Evolutionary conservation across 192 early-diverging fungal species (phyloP).

Genomic region (Coemansia sp.): DNA sequence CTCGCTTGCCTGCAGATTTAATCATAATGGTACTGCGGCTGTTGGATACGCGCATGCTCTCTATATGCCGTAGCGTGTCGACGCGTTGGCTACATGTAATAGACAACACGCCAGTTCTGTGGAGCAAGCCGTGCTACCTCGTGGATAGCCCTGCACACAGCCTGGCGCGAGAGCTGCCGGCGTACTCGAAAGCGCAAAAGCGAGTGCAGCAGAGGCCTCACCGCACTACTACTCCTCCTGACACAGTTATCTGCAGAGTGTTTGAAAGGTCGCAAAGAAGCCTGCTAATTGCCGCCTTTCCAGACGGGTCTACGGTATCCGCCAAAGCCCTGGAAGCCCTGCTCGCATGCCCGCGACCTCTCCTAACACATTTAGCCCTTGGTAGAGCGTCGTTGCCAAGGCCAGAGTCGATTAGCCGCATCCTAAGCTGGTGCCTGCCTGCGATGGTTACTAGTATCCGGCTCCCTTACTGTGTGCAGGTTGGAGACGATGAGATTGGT

Average conservation of each 20-base stretch:
- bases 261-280: conserved; percentile 20
- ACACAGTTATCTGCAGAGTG: conserved; percentile 12
- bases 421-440: conserved; percentile 20
- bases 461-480: conserved; percentile 21
- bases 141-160: not conserved
- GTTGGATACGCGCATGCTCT: conserved; percentile 23
- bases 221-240: conserved; percentile 14
- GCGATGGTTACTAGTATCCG: conserved; percentile 12
- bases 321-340: conserved; percentile 13
- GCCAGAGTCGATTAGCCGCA: not conserved
- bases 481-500: conserved; percentile 10
- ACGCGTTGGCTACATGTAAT: conserved; percentile 24
- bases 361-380: conserved; percentile 10
- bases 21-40: conserved; percentile 9
- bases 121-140: conserved; percentile 18
- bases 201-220: not conserved
- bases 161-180: conserved; percentile 26
- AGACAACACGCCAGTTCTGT: conserved; percentile 28
- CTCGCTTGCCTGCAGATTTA: conserved; percentile 24
- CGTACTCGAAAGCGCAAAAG: conserved; percentile 21
- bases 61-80: conserved; percentile 29
- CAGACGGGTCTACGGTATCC: conserved; percentile 3
- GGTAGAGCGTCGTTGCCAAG: not conserved
- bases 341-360: conserved; percentile 20
- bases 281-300: conserved; percentile 11